Base-by-base conservation (phyloP, 352 stramenopile genomes). In the Achlya hypogyna region DNA sequence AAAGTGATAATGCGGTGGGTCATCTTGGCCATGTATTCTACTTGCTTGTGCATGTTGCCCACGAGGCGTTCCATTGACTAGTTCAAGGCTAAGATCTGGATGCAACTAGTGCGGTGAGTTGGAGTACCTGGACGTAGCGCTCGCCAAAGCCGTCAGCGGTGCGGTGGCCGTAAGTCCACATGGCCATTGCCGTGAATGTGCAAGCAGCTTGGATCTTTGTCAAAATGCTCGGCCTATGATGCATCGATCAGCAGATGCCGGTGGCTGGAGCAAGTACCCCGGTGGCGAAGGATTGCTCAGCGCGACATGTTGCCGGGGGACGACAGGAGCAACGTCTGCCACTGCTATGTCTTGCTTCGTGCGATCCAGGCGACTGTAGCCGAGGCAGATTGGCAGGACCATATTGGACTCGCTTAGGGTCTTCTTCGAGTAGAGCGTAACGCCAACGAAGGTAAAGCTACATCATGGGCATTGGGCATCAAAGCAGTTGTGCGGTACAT, bases 41-140 rank as follows among this genome's bases (percentile, higher is more conserved):
- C 20, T 35, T 65, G 59, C n/a, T 53, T 43, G 35, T 65, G 59
- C 59, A 65, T 65, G 23, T 56, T 65, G 23, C 38, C 59, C 14
- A 65, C 35, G 5, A 65, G 34, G 10, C 35, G 35, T 14, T 65
- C 38, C 59, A 65, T 65, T 18, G 59, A 65, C 56, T 65, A 65
- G 3, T 12, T 4, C 10, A 18, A 10, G 5, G 9, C 6, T 9
- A 18, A 18, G 22, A 20, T 22, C n/a, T 64, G 29, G 22, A 52
- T n/a, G 43, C 2, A 9, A 27, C 12, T 38, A 22, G 18, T 53
- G 38, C 20, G 32, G 43, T 49, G n/a, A 65, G n/a, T n/a, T 28
- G n/a, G 28, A 16, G 31, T 51, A 65, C 59, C 34, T 65, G 27
- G 12, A 54, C 20, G 47, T 65, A 65, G 35, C 59, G 59, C n/a